Evolutionary conservation across 139 green algal genomes (phyloP), one percentile per base, ranked within the genome.

Genomic region (Desmodesmus armatus): DNA sequence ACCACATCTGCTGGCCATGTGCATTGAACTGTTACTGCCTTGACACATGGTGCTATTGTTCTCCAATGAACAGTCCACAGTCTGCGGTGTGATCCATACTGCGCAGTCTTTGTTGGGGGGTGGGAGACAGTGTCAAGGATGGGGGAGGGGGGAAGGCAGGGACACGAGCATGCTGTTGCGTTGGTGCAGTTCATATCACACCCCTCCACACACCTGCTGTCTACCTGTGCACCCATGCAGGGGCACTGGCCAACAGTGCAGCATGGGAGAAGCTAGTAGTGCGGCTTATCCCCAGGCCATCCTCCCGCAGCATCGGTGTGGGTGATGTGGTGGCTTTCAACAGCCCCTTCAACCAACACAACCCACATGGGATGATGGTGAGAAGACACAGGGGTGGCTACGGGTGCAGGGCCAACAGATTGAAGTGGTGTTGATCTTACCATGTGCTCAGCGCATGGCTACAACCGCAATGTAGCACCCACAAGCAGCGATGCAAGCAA

Each of bases 291-390:
- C 91, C 91, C 0, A 82, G 89, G 23, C 86, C 90, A 13, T 85
- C 72, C 5, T n/a, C 63, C 15, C 72, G 78, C 58, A 90, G 27
- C 27, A 44, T 96, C 0, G 90, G 87, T 40, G 66, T 82, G 4
- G 93, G 91, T 1, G 93, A 96, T 44, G 87, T 95, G 9, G 88
- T 96, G 3, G 93, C 92, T 3, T 92, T 96, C 58, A 86, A 44
- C 69, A 86, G 80, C 80, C 21, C 90, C 67, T 7, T 87, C 53
- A 7, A 65, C 87, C 15, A 60, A 76, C 43, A 89, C 55, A 5
- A 80, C 9, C 47, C n/a, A 43, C 25, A 80, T n/a, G 5, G 11
- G 62, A 72, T 0, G 88, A n/a, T n/a, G n/a, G n/a, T n/a, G n/a
- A n/a, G n/a, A n/a, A n/a, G n/a, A n/a, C n/a, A n/a, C n/a, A n/a